Base-by-base conservation (phyloP, 108 stramenopile genomes). In the Nitzschia palea region DNA sequence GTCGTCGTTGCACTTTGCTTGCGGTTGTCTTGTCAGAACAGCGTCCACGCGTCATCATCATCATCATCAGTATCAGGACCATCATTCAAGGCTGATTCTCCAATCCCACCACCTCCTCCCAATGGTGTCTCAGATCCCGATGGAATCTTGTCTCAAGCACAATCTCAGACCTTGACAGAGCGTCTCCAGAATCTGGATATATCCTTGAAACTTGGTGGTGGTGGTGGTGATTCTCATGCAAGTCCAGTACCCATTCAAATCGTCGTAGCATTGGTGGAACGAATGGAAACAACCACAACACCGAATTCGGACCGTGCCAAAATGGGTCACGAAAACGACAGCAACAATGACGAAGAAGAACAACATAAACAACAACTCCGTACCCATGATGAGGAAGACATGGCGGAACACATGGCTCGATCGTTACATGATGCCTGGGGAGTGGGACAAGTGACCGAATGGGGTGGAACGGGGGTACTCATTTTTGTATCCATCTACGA, bases 391-490 rank as follows among this genome's bases (percentile, higher is more conserved):
- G 63, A 73, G 6, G 35, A 55, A 65, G 40, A 60, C 31, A 14
- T 5, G 22, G 33, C 23, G 15, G 63, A 62, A 57, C 23, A 56
- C 22, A 47, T 65, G 35, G 71, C 71, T 2, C 64, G 43, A 30
- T 15, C 27, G 0, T 50, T 81, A 28, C 86, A 84, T 53, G 70
- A 82, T 36, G 22, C 27, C 12, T 87, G 81, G 80, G 86, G 86
- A 5, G 77, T 87, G 1, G 86, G 85, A 17, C 30, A 62, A 10
- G 55, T 71, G 25, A 60, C 45, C 12, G 29, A 53, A 9, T 59
- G 44, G 20, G 80, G 84, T 40, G 84, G 78, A 29, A 82, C 78
- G 20, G 86, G 86, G n/a, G 76, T 82, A 3, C 65, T 87, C 12
- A 40, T 87, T 17, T 81, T 87, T 54, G 18, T 87, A 3, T 76